These are phyloP conservation scores for Calonectria hawksworthii DNA, from an alignment of 2,329 filamentous ascomycete species.

Conservation along the genomic window DNA sequence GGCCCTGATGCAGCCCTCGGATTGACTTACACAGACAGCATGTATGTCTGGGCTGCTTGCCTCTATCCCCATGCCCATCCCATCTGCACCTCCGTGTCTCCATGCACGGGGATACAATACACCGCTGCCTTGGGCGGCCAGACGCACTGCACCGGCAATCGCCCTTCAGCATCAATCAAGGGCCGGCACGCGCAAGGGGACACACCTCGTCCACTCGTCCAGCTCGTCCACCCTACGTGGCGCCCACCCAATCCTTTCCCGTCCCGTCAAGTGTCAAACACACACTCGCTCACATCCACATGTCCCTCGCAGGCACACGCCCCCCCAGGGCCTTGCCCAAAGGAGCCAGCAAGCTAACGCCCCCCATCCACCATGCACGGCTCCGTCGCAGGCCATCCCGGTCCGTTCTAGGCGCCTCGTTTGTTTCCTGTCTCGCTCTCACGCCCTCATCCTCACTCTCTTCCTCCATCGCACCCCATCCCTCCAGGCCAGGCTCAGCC, in stretches of 20 bases:
- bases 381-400: conserved; percentile 19
- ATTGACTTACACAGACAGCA: not conserved
- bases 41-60: not conserved
- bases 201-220: not conserved
- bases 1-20: conserved; percentile 11
- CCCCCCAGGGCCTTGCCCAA: not conserved
- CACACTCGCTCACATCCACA: conserved; percentile 19
- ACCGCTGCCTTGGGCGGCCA: not conserved
- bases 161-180: not conserved
- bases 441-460: conserved; percentile 20
- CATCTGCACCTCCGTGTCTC: no score
- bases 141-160: not conserved
- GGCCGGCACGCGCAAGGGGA: not conserved
- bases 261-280: conserved; percentile 32
- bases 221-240: not conserved
- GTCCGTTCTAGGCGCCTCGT: conserved; percentile 24
- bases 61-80: not conserved
- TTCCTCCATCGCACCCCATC: conserved; percentile 29
- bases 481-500: conserved; percentile 16
- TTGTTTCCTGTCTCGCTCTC: conserved; percentile 21
- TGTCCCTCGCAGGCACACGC: conserved; percentile 3
- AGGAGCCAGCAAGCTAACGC: not conserved
- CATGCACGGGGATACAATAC: not conserved
- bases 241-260: conserved; percentile 36
- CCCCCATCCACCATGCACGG: conserved; percentile 18